Percentiles rank a stretch among this genome's conserved stretches.
Evolutionary conservation across 441 rosid species (phyloP).

Genomic region (Erodium texanum): DNA sequence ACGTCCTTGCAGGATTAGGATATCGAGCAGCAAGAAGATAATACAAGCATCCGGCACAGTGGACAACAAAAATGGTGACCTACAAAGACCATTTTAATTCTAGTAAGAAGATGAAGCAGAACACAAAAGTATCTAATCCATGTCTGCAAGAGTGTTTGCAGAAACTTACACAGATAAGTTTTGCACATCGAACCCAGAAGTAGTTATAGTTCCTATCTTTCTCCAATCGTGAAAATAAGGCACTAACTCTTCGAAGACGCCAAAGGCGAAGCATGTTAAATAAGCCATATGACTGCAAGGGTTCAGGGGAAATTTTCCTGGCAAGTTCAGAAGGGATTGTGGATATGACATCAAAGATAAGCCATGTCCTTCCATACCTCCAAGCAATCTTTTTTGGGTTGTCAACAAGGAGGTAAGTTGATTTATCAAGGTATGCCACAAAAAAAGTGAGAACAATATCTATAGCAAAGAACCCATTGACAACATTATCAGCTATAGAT

Average conservation of each 20-base stretch:
- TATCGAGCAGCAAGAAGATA: constrained; percentile 67
- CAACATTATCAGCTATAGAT: constrained; percentile 55
- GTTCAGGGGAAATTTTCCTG: constrained; percentile 40
- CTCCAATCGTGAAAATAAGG: constrained; percentile 71
- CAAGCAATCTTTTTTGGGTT: constrained; percentile 55
- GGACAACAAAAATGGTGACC: constrained; percentile 80
- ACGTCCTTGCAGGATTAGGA: constrained; percentile 41
- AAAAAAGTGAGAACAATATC: constrained; percentile 79
- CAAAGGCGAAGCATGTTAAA: constrained; percentile 90
- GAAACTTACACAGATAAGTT: constrained; percentile 64
- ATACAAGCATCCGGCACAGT: constrained; percentile 73
- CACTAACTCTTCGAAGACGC: constrained; percentile 87
- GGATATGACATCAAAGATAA: constrained; percentile 59
- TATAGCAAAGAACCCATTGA: constrained; percentile 69
- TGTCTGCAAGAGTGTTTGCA: not conserved
- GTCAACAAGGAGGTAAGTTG: constrained; percentile 65
- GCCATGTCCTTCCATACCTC: constrained; percentile 65
- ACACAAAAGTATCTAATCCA: not conserved
- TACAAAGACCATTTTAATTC: constrained; percentile 18
- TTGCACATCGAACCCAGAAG: constrained; percentile 79
- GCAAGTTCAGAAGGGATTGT: constrained; percentile 68
- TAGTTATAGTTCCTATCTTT: constrained; percentile 76
- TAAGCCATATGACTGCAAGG: constrained; percentile 42
- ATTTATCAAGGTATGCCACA: constrained; percentile 64
- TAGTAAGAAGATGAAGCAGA: constrained; percentile 2